Evolutionary conservation across 176 grass and related monocot species (phyloP), one percentile per base, ranked within the genome.

Genomic region (Zizania latifolia): DNA sequence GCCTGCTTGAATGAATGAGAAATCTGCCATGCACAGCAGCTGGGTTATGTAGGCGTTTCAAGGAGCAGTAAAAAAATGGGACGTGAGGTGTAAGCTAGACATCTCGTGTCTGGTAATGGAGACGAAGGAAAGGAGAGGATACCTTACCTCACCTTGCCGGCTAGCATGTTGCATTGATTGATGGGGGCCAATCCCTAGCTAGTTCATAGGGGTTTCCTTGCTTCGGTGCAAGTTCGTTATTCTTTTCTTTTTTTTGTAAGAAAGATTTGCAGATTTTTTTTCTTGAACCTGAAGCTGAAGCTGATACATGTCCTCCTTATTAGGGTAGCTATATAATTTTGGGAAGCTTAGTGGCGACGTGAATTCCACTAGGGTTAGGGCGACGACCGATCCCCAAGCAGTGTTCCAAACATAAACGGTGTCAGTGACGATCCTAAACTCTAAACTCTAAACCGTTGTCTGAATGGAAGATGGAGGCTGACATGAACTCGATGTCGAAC

Each of bases 121-220:
- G 71, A 37, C 2, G 71, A 77, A 76, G 65, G 34, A 70, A 81
- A 67, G 71, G 39, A 81, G 27, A 62, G 34, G 55, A 86, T 86
- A 56, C 44, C n/a, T n/a, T n/a, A n/a, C n/a, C 64, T 81, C 39
- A 35, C 77, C 33, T 22, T 14, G 63, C 26, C 55, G 16, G 34
- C 56, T 44, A 81, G 44, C 44, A 70, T 62, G 67, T n/a, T n/a
- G n/a, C n/a, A n/a, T 37, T 23, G n/a, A 71, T 23, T 50, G 32
- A 9, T 53, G 16, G 22, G 6, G 27, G 13, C n/a, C n/a, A n/a
- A n/a, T n/a, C n/a, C n/a, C n/a, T n/a, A n/a, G n/a, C n/a, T n/a
- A n/a, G n/a, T n/a, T n/a, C n/a, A n/a, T n/a, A n/a, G n/a, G n/a
- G 37, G 11, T 70, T 46, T 11, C 41, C 27, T 48, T 48, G 66